Evolutionary conservation across 345 rosid species (phyloP), one percentile per base, ranked within the genome.

Genomic region (Draba incana): DNA sequence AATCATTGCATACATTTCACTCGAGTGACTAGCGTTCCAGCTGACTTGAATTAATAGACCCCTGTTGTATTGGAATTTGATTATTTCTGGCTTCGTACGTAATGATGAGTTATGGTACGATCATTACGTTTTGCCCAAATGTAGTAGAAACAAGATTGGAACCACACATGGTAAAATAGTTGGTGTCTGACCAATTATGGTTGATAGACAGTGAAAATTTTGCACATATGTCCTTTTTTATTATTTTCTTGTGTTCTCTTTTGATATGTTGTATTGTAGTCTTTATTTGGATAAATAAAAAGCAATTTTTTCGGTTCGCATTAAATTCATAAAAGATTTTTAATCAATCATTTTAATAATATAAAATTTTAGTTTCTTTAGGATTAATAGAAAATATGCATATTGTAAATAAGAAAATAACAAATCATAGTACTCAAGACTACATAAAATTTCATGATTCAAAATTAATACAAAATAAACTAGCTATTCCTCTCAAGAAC

Each of bases 401-500:
- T 47, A 2, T 30, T 30, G 39, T 56, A 20, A 39, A 39, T 31
- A 57, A 7, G 6, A 57, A 20, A 57, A 23, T 31, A 51, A 65
- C 38, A 23, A 23, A n/a, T n/a, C 39, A n/a, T 3, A 16, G 9
- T 35, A 33, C 35, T 44, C 14, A 30, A 20, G n/a, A 68, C 4
- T 5, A 39, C 8, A 57, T 10, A 13, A 35, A 44, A 8, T 42
- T 10, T 43, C 30, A 43, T 66, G 13, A 44, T 59, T 59, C 27
- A 35, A 52, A 73, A 14, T 10, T 12, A n/a, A 50, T 44, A 66
- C 47, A 51, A 43, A 45, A 30, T 56, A 72, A 65, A 31, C 61
- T 57, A 74, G 62, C 68, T 74, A 60, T 45, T 74, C 68, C 72
- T 52, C 63, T 51, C 67, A 42, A 66, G 55, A 42, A 65, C 71